phyloP scores from a whole-genome alignment of 176 grass and related monocot species.

The Luzula sylvatica region DNA sequence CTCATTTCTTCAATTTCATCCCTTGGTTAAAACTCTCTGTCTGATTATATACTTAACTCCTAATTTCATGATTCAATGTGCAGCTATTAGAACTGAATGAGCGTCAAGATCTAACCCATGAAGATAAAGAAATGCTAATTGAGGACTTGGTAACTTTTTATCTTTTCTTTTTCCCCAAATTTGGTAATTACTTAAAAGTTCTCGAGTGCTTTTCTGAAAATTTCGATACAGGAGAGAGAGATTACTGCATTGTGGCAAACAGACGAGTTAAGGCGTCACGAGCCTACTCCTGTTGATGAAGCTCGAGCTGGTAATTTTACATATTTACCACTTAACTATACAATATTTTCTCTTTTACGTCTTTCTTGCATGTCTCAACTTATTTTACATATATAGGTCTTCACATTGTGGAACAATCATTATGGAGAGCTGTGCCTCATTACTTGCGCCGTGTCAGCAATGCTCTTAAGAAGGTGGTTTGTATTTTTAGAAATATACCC shows the following conservation, averaged over 20 bases:
- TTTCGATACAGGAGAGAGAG: conserved; percentile 41
- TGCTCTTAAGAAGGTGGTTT: conserved; percentile 61
- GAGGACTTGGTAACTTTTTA: conserved; percentile 63
- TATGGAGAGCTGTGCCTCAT: conserved; percentile 77
- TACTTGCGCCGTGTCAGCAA: conserved; percentile 80
- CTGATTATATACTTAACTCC: too few species aligned
- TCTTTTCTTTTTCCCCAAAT: neutral
- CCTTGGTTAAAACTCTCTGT: too few species aligned
- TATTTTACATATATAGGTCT: conserved; percentile 29
- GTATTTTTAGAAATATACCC: conserved; percentile 4
- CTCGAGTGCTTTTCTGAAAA: neutral
- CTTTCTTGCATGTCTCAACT: neutral
- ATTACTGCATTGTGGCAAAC: conserved; percentile 83
- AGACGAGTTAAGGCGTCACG: conserved; percentile 65
- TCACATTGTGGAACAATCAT: conserved; percentile 82
- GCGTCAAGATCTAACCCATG: conserved; percentile 67
- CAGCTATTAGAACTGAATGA: conserved; percentile 71
- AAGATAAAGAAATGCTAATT: conserved; percentile 73
- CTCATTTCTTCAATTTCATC: too few species aligned
- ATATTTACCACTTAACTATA: neutral
- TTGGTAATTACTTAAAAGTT: neutral
- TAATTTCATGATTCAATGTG: too few species aligned
- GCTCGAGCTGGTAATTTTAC: conserved; percentile 43
- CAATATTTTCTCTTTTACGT: conserved; percentile 6
- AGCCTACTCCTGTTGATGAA: conserved; percentile 83